Percentiles rank a stretch among this genome's conserved stretches.
Evolutionary conservation across 1,139 yeast genomes (phyloP).

Genomic region (Blastobotrys proliferans): DNA sequence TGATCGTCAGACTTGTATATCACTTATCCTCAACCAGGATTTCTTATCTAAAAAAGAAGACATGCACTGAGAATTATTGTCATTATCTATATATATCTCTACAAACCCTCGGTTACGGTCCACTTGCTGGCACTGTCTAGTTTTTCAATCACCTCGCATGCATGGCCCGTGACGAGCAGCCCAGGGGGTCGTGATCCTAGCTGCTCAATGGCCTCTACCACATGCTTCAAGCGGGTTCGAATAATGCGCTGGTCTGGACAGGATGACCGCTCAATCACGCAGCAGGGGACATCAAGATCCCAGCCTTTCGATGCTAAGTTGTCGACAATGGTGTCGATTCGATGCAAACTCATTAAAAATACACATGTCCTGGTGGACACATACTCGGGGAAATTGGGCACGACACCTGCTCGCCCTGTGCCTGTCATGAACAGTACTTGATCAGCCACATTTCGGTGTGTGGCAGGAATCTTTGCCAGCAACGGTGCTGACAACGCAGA

Average conservation of each 20-base stretch:
- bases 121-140: constrained; percentile 37
- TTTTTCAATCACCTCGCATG: constrained; percentile 56
- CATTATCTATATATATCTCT: no score
- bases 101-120: constrained; percentile 58
- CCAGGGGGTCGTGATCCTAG: constrained; percentile 95
- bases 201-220: constrained; percentile 70
- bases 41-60: no score
- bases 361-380: constrained; percentile 73
- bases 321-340: constrained; percentile 65
- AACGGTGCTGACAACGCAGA: constrained; percentile 90
- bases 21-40: no score
- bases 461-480: constrained; percentile 81
- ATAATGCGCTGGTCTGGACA: constrained; percentile 90
- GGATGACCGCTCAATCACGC: constrained; percentile 85
- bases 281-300: constrained; percentile 72
- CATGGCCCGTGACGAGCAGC: constrained; percentile 72
- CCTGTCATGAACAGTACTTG: constrained; percentile 94
- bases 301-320: constrained; percentile 55
- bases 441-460: constrained; percentile 89
- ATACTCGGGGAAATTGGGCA: constrained; percentile 76
- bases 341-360: constrained; percentile 85
- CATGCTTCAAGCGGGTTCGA: constrained; percentile 61
- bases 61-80: no score
- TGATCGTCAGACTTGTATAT: no score
- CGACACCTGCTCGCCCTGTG: constrained; percentile 81